Base-by-base conservation (phyloP, 257 asterid species). In the Gardenia jasminoides region DNA sequence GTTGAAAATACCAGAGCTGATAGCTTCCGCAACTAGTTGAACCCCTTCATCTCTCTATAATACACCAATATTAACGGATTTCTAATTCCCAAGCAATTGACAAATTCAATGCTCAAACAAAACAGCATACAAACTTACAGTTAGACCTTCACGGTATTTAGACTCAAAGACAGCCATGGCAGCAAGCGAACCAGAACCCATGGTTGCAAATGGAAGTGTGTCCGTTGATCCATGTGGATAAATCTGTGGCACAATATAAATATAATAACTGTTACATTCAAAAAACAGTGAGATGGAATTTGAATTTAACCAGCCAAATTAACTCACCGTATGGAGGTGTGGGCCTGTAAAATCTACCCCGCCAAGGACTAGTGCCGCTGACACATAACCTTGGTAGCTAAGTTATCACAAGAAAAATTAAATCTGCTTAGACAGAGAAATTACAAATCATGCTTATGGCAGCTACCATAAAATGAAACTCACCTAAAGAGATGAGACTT, bases 151-250 rank as follows among this genome's bases (percentile, higher is more conserved):
- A 26, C 85, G 92, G 80, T 95, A 95, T 81, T 91, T 90, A 4
- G 97, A 90, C 85, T 93, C 99, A 77, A 95, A 95, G 28, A 95
- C 83, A 19, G 97, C 86, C 99, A 95, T 95, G 80, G 99, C 99
- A 82, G 99, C 98, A 68, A 95, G 97, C 64, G 98, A 95, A 77
- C 99, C 98, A 86, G 99, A 95, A 28, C 99, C 99, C 98, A 95
- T 95, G 56, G 99, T 95, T 75, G 99, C 98, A 87, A 84, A 95
- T 28, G 99, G 99, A 65, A 95, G 90, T 31, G 98, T 93, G 79
- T 95, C 99, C 8, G 99, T 95, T 62, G 99, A 95, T 82, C 99
- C 99, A 84, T 95, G 99, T 7, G 99, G 99, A 85, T 95, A 95
- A 73, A 95, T 95, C 99, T 95, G 86, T 48, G 80, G 67, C 16